These are phyloP conservation scores for Oxyria digyna DNA, from an alignment of 148 eudicot species.

Conservation along the genomic window DNA sequence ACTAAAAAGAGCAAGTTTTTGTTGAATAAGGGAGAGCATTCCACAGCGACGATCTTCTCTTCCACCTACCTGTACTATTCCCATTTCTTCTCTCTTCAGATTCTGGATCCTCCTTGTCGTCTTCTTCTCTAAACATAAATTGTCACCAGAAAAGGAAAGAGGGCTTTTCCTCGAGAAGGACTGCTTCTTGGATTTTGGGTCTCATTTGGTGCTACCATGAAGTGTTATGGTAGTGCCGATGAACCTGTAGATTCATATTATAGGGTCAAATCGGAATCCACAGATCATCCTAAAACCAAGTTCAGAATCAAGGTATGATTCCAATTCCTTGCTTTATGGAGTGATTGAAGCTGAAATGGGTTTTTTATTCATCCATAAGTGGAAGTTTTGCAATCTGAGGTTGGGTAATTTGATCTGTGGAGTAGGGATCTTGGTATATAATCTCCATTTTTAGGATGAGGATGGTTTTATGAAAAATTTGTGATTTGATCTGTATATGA, in stretches of 20 bases:
- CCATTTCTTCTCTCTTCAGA: not conserved
- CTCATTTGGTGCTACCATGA: constrained; percentile 11
- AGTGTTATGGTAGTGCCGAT: constrained; percentile 70
- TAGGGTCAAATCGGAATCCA: constrained; percentile 66
- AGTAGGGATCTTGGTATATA: not conserved
- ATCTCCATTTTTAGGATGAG: not conserved
- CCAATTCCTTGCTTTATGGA: not conserved
- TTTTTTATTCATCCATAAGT: not conserved
- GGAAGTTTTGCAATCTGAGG: constrained; percentile 1
- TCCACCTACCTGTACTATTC: not conserved
- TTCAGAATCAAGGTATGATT: constrained; percentile 84
- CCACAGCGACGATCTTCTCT: not conserved
- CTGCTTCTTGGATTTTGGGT: not conserved
- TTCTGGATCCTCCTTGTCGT: not conserved
- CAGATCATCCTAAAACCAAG: constrained; percentile 82
- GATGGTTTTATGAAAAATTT: not conserved
- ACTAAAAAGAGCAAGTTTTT: not conserved
- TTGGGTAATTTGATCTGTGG: not conserved
- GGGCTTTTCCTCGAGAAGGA: constrained; percentile 11
- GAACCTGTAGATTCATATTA: constrained; percentile 74
- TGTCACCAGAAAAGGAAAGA: constrained; percentile 4
- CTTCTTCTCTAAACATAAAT: constrained; percentile 1
- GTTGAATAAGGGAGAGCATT: not conserved
- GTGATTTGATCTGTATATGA: not conserved
- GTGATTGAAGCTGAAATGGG: constrained; percentile 3